Evolutionary conservation across 2,329 filamentous ascomycete genomes (phyloP), one percentile per base, ranked within the genome.

Genomic region (Penicillium nordicum): DNA sequence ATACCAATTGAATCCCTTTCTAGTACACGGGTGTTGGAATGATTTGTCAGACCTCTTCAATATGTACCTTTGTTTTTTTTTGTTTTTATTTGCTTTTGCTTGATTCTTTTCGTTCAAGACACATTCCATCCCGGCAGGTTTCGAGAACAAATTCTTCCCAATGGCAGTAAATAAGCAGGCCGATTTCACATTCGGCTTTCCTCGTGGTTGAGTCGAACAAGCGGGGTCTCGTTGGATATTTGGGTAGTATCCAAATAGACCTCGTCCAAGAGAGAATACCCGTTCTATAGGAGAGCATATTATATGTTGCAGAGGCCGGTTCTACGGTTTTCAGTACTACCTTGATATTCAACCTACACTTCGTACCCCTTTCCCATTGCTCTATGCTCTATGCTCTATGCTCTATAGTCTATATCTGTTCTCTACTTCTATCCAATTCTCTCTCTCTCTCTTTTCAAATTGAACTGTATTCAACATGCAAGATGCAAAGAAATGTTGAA

Each of bases 191-290:
- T 54, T 51, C 16, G 21, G 21, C 51, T n/a, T n/a, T 34, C 62
- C 62, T 65, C 62, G 62, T 65, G 62, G 62, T 52, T 32, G 40
- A 23, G 49, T 63, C 37, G 61, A 65, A 63, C 62, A 54, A 61
- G 61, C 53, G 60, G 63, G 63, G 58, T 21, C 54, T 42, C n/a
- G 48, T 40, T 53, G 29, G 29, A 49, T 54, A 36, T 41, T 49
- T 55, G 45, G 52, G 50, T 53, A 52, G 50, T 56, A 55, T 56
- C 47, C 34, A 52, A 49, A 43, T 51, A 57, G 57, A 59, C 60
- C 50, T 51, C 41, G 57, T 53, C 45, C 47, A 38, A 62, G 61
- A 49, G 36, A 44, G 27, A 51, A 53, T 53, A 12, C 46, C 55
- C 40, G 36, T 44, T 47, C 40, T 41, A 53, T 53, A 47, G 40